Percentiles rank a stretch among this genome's conserved stretches.
Evolutionary conservation across 2,329 filamentous ascomycete species (phyloP).

Genomic region (Pseudogymnoascus verrucosus): DNA sequence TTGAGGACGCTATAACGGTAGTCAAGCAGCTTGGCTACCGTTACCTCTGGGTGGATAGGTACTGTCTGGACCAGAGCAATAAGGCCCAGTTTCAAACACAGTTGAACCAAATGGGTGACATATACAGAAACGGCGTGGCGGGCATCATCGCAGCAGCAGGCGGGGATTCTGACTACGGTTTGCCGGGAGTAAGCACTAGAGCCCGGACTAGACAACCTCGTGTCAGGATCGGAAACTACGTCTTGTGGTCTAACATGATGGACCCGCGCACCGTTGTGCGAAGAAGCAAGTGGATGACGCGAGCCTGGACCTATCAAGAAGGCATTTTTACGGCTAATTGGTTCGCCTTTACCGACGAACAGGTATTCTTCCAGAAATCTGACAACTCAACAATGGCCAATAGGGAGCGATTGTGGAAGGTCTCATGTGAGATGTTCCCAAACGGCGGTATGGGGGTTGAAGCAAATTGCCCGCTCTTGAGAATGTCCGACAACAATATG

Average conservation of each 20-base stretch:
- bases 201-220: constrained; percentile 4
- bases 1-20: constrained; percentile 11
- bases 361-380: constrained; percentile 21
- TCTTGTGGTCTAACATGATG: constrained; percentile 11
- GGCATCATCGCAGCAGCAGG: constrained; percentile 13
- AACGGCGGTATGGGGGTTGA: not conserved
- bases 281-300: constrained; percentile 13
- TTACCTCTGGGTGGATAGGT: constrained; percentile 14
- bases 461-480: not conserved
- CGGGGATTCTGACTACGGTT: constrained; percentile 11
- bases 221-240: constrained; percentile 3
- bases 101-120: constrained; percentile 12
- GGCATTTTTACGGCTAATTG: constrained; percentile 19
- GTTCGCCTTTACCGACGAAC: constrained; percentile 27
- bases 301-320: constrained; percentile 19
- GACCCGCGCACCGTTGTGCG: constrained; percentile 4
- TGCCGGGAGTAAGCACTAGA: constrained; percentile 10
- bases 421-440: not conserved
- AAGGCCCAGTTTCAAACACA: constrained; percentile 6
- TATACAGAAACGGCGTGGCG: constrained; percentile 12
- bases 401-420: not conserved
- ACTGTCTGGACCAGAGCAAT: constrained; percentile 18
- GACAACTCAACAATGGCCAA: not conserved
- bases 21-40: constrained; percentile 9
- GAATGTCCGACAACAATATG: not conserved